A percentile compares a stretch with the other conserved stretches of the same genome.
Conservation (phyloP, 1,284 basidiomycete genomes). For the Ceratobasidium sp. region DNA sequence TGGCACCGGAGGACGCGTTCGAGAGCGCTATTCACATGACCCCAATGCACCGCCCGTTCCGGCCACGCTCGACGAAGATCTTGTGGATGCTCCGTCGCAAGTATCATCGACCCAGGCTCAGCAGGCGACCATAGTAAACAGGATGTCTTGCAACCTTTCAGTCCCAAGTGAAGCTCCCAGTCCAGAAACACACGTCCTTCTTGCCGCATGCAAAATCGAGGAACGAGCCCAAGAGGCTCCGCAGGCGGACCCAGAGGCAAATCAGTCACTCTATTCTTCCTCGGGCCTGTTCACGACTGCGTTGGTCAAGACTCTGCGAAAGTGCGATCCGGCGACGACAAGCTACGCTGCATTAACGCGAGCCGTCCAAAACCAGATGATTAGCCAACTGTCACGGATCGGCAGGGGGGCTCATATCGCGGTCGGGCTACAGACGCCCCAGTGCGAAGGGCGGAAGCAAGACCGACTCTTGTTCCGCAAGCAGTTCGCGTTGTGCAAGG, state of each 20-base stretch:
- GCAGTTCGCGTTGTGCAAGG: constrained; percentile 20
- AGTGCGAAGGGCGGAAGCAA: constrained; percentile 37
- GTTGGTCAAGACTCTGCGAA: not conserved
- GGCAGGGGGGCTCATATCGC: too few relatives aligned
- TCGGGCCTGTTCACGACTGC: constrained; percentile 17
- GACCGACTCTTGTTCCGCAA: constrained; percentile 29
- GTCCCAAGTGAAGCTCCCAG: not conserved
- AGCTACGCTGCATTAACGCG: constrained; percentile 17
- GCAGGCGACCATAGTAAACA: not conserved
- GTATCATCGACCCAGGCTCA: not conserved
- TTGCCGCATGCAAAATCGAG: constrained; percentile 24
- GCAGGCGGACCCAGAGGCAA: not conserved
- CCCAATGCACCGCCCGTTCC: not conserved
- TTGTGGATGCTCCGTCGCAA: not conserved
- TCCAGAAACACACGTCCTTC: constrained; percentile 18
- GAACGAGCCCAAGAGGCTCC: not conserved
- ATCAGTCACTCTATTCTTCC: too few relatives aligned
- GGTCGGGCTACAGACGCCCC: constrained; percentile 9
- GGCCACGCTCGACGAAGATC: not conserved
- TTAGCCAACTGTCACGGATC: too few relatives aligned
- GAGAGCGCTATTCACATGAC: not conserved
- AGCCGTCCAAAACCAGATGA: not conserved
- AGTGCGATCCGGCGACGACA: constrained; percentile 16
- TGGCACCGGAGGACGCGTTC: not conserved
- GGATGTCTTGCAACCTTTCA: not conserved